Evolutionary conservation across 2,329 filamentous ascomycete species (phyloP).

Genomic region (Fusarium haematococcum): DNA sequence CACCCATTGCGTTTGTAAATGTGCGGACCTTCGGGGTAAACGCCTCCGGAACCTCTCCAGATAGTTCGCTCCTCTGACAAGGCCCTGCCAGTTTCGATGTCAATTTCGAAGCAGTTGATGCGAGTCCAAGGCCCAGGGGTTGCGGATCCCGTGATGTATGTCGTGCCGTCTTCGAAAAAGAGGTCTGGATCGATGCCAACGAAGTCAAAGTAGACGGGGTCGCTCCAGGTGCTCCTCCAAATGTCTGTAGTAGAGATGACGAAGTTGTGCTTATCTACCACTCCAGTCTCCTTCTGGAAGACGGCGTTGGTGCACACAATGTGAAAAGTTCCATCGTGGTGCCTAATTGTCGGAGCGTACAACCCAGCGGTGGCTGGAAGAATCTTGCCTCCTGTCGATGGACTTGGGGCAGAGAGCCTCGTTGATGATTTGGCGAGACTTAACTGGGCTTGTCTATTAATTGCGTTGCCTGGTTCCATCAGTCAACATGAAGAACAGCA

Average conservation of each 20-base stretch:
- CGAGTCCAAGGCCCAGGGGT: constrained; percentile 3
- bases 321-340: constrained; percentile 6
- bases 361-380: constrained; percentile 9
- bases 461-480: neutral
- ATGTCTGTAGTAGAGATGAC: constrained; percentile 8
- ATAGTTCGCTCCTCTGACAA: constrained; percentile 39
- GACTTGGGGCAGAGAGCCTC: neutral
- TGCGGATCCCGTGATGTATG: constrained; percentile 46
- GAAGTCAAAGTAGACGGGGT: constrained; percentile 12
- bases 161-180: constrained; percentile 21
- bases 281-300: neutral
- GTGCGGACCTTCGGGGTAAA: constrained; percentile 48
- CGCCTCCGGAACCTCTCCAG: neutral
- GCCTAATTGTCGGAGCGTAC: constrained; percentile 17
- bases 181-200: constrained; percentile 44
- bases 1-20: constrained; percentile 57
- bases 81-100: constrained; percentile 49
- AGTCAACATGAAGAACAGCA: neutral
- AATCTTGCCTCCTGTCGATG: neutral
- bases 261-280: neutral
- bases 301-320: constrained; percentile 12
- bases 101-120: constrained; percentile 42
- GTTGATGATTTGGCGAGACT: neutral
- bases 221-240: constrained; percentile 10
- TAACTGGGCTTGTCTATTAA: constrained; percentile 1